These are phyloP conservation scores for Psilocybe subaeruginosa DNA, from an alignment of 768 basidiomycete species.

Conservation along the genomic window DNA sequence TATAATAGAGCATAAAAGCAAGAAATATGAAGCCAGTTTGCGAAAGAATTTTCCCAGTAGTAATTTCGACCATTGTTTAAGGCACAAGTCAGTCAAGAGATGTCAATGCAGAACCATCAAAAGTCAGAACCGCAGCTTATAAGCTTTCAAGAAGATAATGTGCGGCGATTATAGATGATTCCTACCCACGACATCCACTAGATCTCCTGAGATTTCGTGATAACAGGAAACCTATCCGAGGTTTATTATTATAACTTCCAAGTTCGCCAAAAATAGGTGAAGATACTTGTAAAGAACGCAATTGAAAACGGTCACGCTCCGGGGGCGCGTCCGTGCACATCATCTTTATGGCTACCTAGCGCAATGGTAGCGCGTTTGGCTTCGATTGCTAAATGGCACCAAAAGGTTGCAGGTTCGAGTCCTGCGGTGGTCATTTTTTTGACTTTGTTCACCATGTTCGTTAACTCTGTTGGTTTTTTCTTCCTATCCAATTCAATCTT, in stretches of 20 bases:
- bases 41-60: not conserved
- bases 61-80: not conserved
- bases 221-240: no score
- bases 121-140: no score
- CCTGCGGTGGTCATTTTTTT: conserved; percentile 79
- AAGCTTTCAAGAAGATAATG: no score
- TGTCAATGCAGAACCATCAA: no score
- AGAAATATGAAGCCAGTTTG: not conserved
- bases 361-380: conserved; percentile 97
- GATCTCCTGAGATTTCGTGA: not conserved
- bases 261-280: no score
- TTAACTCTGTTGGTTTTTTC: no score
- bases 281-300: no score
- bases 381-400: conserved; percentile 78
- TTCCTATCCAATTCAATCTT: no score
- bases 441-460: no score
- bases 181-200: not conserved
- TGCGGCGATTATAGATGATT: not conserved
- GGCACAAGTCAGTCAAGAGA: not conserved
- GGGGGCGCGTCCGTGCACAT: no score
- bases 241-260: no score
- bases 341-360: conserved; percentile 68
- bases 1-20: not conserved
- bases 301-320: no score
- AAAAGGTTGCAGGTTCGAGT: conserved; percentile 97